Conservation (phyloP, 805 yeast genomes). For the Lachancea cidri region DNA sequence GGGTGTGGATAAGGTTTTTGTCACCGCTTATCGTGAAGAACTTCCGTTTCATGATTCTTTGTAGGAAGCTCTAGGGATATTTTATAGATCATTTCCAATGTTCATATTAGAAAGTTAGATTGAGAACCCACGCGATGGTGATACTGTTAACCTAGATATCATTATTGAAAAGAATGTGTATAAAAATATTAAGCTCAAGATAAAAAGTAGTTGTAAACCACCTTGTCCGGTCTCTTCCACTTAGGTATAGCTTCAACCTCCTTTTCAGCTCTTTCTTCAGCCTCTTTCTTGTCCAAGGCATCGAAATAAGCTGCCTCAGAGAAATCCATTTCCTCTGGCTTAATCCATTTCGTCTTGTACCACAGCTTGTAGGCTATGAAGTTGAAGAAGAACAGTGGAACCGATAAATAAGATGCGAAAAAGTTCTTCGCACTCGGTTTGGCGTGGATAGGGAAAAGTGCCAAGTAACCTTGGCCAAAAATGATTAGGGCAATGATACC, state of each 20-base stretch:
- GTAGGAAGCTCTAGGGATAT: too few relatives aligned
- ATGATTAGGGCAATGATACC: conserved; percentile 54
- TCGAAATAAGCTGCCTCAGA: background rate
- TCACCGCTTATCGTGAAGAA: too few relatives aligned
- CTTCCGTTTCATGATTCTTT: too few relatives aligned
- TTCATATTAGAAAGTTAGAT: too few relatives aligned
- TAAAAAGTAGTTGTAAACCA: background rate
- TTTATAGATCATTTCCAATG: too few relatives aligned
- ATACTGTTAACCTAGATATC: too few relatives aligned
- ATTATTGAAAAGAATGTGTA: too few relatives aligned
- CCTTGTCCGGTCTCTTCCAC: background rate
- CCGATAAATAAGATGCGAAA: conserved; percentile 62
- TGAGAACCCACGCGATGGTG: too few relatives aligned
- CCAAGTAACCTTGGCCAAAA: conserved; percentile 78
- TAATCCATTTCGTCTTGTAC: conserved; percentile 10
- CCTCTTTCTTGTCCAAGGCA: background rate
- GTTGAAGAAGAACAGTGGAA: conserved; percentile 54
- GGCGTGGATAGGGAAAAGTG: conserved; percentile 61
- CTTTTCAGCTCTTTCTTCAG: background rate
- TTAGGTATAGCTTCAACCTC: background rate
- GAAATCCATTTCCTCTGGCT: background rate
- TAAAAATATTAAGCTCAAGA: too few relatives aligned
- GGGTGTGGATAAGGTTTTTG: too few relatives aligned
- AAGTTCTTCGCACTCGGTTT: conserved; percentile 50
- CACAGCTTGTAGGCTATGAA: conserved; percentile 55